Evolutionary conservation across 441 rosid species (phyloP).

Genomic region (Euphorbia schlechtendalii): DNA sequence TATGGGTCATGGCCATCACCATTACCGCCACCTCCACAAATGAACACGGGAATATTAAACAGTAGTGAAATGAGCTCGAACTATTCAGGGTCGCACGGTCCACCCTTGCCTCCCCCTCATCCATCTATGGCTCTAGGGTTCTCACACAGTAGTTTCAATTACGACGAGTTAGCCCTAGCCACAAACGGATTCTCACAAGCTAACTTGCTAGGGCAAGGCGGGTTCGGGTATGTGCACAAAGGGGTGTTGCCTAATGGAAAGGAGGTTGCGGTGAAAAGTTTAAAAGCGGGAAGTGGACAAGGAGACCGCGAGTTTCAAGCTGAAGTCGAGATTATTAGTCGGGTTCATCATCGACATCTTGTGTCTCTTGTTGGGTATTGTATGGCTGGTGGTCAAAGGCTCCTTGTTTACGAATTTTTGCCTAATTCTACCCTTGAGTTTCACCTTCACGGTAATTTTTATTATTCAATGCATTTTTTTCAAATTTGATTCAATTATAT

Average conservation of each 20-base stretch:
- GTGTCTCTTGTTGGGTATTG: slow-evolving; percentile 79
- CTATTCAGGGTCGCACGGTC: slow-evolving; percentile 32
- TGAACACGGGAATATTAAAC: slow-evolving; percentile 2
- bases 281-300: slow-evolving; percentile 81
- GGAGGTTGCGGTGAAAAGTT: slow-evolving; percentile 73
- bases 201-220: slow-evolving; percentile 79
- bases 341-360: slow-evolving; percentile 84
- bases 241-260: slow-evolving; percentile 50
- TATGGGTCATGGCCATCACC: slow-evolving; percentile 23
- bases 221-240: slow-evolving; percentile 75
- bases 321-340: slow-evolving; percentile 86
- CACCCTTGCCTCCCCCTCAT: slow-evolving; percentile 44
- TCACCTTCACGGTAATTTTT: slow-evolving; percentile 78
- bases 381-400: slow-evolving; percentile 47
- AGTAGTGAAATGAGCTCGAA: slow-evolving; percentile 40
- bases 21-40: slow-evolving; percentile 12
- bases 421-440: slow-evolving; percentile 71
- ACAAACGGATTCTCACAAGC: slow-evolving; percentile 61
- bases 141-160: slow-evolving; percentile 53
- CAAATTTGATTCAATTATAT: too few relatives aligned
- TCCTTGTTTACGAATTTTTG: slow-evolving; percentile 82
- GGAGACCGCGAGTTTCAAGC: slow-evolving; percentile 86
- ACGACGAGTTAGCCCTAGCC: slow-evolving; percentile 64
- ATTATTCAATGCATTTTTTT: too few relatives aligned
- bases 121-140: slow-evolving; percentile 45